These are phyloP conservation scores for Anthostomella pinea DNA, from an alignment of 2,329 filamentous ascomycete species.

Conservation along the genomic window DNA sequence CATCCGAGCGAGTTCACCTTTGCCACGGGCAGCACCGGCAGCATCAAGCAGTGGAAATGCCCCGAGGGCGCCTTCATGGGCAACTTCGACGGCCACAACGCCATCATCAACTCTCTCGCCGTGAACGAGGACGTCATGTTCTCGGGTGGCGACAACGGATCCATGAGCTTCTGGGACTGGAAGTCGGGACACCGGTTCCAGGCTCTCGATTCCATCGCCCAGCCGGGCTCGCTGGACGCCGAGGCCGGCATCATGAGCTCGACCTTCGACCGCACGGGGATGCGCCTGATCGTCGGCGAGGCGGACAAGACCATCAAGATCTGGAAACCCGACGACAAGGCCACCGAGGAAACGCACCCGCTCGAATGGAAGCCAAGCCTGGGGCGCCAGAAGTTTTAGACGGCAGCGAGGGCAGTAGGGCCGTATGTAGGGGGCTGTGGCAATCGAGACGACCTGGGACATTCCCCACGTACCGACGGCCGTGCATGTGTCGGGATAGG, in stretches of 20 bases:
- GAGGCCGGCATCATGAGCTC: conserved; percentile 94
- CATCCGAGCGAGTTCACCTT: conserved; percentile 97
- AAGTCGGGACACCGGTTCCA: conserved; percentile 94
- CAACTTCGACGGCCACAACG: conserved; percentile 95
- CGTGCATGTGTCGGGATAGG: too few relatives aligned
- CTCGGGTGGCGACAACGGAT: conserved; percentile 92
- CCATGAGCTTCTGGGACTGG: conserved; percentile 98
- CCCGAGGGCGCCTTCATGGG: conserved; percentile 98
- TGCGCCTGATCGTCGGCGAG: conserved; percentile 90
- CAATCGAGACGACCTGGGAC: not conserved
- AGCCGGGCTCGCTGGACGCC: conserved; percentile 90
- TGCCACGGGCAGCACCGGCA: conserved; percentile 83
- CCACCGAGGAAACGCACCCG: conserved; percentile 87
- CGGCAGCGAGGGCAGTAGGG: not conserved
- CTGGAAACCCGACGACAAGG: conserved; percentile 90
- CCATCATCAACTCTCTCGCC: conserved; percentile 90
- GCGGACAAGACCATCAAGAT: conserved; percentile 98
- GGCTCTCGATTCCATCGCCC: conserved; percentile 82
- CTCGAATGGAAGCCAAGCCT: conserved; percentile 87
- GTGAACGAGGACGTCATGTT: conserved; percentile 95
- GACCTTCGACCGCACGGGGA: conserved; percentile 84
- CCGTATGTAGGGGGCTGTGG: not conserved
- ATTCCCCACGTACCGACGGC: too few relatives aligned
- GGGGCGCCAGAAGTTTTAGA: conserved; percentile 70
- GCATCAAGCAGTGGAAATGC: conserved; percentile 99